These are phyloP conservation scores for Chondrus crispus DNA, from an alignment of 23 red algal species.

Conservation along the genomic window DNA sequence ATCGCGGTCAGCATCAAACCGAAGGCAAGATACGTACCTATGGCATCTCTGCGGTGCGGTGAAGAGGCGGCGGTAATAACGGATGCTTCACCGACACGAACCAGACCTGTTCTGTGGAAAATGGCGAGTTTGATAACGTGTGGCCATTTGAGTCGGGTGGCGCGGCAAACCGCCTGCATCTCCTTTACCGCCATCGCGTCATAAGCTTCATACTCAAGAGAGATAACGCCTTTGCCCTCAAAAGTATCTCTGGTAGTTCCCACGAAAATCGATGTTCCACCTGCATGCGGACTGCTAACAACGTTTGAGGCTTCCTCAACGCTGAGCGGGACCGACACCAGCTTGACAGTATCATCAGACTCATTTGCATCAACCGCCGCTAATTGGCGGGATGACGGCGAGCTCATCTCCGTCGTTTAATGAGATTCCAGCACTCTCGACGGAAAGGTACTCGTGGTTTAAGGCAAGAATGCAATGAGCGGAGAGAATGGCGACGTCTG, in stretches of 20 bases:
- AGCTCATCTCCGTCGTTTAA: constrained; percentile 61
- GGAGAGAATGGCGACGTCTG: background rate
- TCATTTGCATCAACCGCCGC: constrained; percentile 46
- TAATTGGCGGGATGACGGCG: constrained; percentile 77
- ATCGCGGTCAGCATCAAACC: background rate
- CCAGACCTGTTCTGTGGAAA: constrained; percentile 71
- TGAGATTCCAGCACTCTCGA: background rate
- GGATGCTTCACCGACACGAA: constrained; percentile 75
- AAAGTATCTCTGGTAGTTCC: constrained; percentile 80
- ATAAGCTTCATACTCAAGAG: constrained; percentile 88
- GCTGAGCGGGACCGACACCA: constrained; percentile 16
- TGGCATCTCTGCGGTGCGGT: constrained; percentile 80
- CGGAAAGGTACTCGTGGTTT: constrained; percentile 46
- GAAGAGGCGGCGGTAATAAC: constrained; percentile 84
- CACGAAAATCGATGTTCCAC: constrained; percentile 72
- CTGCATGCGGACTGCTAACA: constrained; percentile 27
- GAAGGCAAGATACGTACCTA: constrained; percentile 53
- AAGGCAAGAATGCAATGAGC: constrained; percentile 43
- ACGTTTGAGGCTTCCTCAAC: constrained; percentile 1
- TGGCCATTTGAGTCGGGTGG: constrained; percentile 32
- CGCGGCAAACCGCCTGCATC: constrained; percentile 47
- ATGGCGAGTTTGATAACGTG: constrained; percentile 53
- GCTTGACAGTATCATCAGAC: constrained; percentile 9
- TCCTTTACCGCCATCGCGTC: constrained; percentile 75
- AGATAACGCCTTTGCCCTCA: constrained; percentile 72